Evolutionary conservation across 2,329 filamentous ascomycete genomes (phyloP).

Genomic region (Cladobotryum protrusum): DNA sequence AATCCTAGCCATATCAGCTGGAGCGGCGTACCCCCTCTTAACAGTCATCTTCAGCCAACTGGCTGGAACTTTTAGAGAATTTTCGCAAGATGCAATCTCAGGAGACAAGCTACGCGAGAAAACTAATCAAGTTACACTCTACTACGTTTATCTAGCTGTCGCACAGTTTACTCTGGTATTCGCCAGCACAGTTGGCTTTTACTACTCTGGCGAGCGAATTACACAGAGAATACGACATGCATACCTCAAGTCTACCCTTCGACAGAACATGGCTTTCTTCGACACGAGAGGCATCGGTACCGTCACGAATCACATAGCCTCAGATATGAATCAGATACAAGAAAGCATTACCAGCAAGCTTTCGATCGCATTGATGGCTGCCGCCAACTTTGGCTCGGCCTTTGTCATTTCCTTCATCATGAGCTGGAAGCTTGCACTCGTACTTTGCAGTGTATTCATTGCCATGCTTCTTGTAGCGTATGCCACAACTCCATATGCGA

Average conservation of each 20-base stretch:
- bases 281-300: slow-evolving; percentile 34
- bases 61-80: too few species aligned
- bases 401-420: slow-evolving; percentile 46
- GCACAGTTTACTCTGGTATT: slow-evolving; percentile 1
- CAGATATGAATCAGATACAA: slow-evolving; percentile 43
- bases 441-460: slow-evolving; percentile 15
- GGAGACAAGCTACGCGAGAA: too few species aligned
- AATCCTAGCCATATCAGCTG: too few species aligned
- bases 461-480: background rate
- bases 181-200: slow-evolving; percentile 6
- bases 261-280: slow-evolving; percentile 46
- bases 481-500: too few species aligned
- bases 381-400: slow-evolving; percentile 37
- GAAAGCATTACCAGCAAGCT: slow-evolving; percentile 47
- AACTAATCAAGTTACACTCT: background rate
- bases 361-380: slow-evolving; percentile 33
- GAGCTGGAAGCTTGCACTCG: slow-evolving; percentile 44
- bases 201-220: slow-evolving; percentile 19
- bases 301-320: slow-evolving; percentile 31
- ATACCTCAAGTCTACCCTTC: slow-evolving; percentile 38
- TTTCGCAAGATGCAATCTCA: too few species aligned
- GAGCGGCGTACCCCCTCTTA: too few species aligned
- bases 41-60: too few species aligned
- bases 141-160: slow-evolving; percentile 10
- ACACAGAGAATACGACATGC: slow-evolving; percentile 34